These are phyloP conservation scores for Botrytis aclada DNA, from an alignment of 2,329 filamentous ascomycete species.

Conservation along the genomic window DNA sequence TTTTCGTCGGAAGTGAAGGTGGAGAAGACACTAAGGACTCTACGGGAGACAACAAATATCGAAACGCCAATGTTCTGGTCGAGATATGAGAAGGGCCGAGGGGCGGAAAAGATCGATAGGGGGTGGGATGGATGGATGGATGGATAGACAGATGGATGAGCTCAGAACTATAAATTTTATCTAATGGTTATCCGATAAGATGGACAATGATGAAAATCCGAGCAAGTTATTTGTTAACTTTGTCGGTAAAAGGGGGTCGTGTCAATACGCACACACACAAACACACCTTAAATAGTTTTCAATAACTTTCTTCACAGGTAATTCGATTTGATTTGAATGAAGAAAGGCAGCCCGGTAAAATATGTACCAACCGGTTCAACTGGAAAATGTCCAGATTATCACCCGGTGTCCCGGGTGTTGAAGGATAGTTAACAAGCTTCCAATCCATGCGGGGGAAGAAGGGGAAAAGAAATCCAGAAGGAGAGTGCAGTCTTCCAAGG, in stretches of 20 bases:
- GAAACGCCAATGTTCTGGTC: background rate
- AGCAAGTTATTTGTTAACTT: background rate
- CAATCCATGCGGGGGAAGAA: background rate
- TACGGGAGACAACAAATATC: constrained; percentile 9
- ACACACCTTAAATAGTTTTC: background rate
- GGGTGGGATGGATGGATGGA: background rate
- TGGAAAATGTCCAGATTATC: background rate
- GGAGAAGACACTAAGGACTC: background rate
- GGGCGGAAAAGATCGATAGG: background rate
- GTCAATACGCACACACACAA: background rate
- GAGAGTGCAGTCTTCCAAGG: background rate
- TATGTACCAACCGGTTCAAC: background rate
- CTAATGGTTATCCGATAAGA: background rate
- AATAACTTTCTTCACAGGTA: background rate
- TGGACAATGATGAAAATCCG: background rate
- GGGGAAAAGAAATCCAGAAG: background rate
- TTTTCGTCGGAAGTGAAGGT: background rate
- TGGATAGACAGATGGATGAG: background rate
- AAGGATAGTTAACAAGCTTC: background rate
- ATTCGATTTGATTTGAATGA: background rate
- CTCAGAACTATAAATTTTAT: background rate
- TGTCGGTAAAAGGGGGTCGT: background rate
- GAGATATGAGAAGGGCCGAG: background rate
- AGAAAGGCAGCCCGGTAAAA: background rate
- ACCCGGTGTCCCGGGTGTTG: constrained; percentile 7